A percentile compares a stretch with the other conserved stretches of the same genome.
These are phyloP conservation scores for Ustilago bromivora DNA, from an alignment of 1,284 basidiomycete species.

Conservation along the genomic window DNA sequence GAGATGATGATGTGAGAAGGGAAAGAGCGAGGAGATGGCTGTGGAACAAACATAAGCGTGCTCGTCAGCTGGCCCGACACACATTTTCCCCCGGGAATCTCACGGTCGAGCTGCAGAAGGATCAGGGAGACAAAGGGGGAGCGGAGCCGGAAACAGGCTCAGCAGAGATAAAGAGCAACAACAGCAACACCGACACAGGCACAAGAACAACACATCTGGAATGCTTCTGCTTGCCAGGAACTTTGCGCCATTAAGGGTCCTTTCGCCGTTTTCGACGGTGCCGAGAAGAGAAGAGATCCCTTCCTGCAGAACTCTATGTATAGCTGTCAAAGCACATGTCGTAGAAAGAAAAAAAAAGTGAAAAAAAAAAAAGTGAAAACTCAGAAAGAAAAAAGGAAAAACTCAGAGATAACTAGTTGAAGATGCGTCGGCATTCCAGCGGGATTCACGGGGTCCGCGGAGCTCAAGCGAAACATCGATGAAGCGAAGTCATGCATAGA, in stretches of 20 bases:
- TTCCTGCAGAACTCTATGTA: neutral
- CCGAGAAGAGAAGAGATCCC: neutral
- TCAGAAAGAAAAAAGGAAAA: neutral
- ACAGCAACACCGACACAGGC: neutral
- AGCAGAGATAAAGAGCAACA: neutral
- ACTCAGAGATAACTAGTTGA: no score
- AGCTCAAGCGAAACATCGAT: no score
- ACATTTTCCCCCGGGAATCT: neutral
- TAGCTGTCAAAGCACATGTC: neutral
- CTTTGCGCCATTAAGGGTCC: conserved; percentile 1
- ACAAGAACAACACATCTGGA: conserved; percentile 1
- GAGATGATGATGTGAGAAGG: neutral
- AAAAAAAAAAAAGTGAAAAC: neutral
- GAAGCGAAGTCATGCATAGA: no score
- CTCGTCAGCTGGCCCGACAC: neutral
- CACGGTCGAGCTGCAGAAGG: neutral
- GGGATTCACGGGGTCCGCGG: no score
- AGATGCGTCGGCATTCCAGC: no score
- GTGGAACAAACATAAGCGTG: neutral
- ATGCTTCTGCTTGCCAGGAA: neutral
- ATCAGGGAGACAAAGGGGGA: neutral
- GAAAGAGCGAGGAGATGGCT: neutral
- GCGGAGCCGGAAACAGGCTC: neutral
- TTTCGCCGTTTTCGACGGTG: neutral
- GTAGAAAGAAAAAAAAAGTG: neutral